Percentiles rank a stretch among this genome's conserved stretches.
Conservation (phyloP, 2,329 filamentous ascomycete species). For the Paradendryphiella salina region DNA sequence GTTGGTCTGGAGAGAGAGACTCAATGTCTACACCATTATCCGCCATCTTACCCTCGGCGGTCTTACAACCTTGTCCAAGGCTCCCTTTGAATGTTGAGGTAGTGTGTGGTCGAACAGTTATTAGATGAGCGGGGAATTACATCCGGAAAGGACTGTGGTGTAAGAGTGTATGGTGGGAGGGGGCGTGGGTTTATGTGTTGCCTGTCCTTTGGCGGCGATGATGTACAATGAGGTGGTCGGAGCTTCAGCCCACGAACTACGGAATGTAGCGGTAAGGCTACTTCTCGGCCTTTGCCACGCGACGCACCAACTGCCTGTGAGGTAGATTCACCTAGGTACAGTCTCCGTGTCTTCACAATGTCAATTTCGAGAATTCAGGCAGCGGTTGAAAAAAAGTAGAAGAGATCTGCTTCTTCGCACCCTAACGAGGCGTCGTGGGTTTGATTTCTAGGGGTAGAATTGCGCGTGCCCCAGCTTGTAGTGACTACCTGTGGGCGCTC, state of each 20-base stretch:
- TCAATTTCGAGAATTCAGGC: background rate
- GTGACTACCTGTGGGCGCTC: background rate
- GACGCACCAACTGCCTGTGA: conserved; percentile 4
- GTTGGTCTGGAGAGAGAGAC: conserved; percentile 76
- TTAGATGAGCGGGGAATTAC: background rate
- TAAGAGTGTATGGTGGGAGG: conserved; percentile 4
- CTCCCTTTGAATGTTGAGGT: background rate
- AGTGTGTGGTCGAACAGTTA: background rate
- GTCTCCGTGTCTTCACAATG: background rate
- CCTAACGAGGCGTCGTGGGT: background rate
- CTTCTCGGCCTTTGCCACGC: conserved; percentile 15
- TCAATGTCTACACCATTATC: conserved; percentile 59
- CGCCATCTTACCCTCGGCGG: conserved; percentile 37
- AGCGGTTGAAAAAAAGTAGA: background rate
- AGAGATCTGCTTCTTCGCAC: no score
- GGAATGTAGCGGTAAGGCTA: conserved; percentile 20
- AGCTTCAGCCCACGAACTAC: conserved; percentile 12
- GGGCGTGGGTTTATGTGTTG: conserved; percentile 15
- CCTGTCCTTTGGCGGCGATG: conserved; percentile 22
- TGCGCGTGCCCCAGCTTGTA: background rate
- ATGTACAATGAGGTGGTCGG: conserved; percentile 20
- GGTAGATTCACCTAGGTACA: background rate
- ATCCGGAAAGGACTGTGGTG: conserved; percentile 25
- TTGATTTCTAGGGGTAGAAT: background rate
- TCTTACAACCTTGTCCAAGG: background rate